Evolutionary conservation across 139 green algal species (phyloP).

Genomic region (Closterium sp.): DNA sequence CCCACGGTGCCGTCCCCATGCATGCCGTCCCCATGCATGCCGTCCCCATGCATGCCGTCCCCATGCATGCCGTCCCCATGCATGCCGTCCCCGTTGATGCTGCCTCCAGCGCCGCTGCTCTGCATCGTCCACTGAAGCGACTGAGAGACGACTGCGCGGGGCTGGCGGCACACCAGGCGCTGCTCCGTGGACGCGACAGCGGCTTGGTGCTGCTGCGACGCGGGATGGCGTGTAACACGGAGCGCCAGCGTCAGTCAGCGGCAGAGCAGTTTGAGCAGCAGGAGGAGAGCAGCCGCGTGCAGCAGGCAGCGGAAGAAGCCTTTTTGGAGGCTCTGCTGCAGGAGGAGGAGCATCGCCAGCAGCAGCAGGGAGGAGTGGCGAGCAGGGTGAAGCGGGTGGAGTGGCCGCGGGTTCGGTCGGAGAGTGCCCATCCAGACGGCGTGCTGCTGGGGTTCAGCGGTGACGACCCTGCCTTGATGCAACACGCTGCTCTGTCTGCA

Average conservation of each 20-base stretch:
- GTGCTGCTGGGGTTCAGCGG: too few relatives aligned
- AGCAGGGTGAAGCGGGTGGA: neutral
- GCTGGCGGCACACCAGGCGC: too few relatives aligned
- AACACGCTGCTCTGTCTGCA: too few relatives aligned
- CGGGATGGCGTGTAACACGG: neutral
- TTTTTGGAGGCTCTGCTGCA: neutral
- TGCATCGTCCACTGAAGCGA: neutral
- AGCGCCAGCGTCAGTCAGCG: neutral
- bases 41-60: too few relatives aligned
- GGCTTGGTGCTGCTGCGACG: neutral
- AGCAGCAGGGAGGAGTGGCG: neutral
- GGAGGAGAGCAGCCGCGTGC: neutral
- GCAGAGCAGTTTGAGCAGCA: neutral
- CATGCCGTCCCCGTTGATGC: too few relatives aligned
- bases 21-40: too few relatives aligned
- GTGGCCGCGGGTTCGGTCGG: neutral
- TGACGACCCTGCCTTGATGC: too few relatives aligned
- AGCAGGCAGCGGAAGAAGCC: too few relatives aligned
- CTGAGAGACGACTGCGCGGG: neutral
- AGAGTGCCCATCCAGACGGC: neutral
- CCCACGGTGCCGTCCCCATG: too few relatives aligned
- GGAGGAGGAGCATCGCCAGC: neutral
- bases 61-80: too few relatives aligned
- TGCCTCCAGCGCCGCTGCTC: neutral
- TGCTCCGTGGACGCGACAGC: neutral